Conservation (phyloP, 495 filamentous ascomycete genomes). For the Hypoxylon trugodes region DNA sequence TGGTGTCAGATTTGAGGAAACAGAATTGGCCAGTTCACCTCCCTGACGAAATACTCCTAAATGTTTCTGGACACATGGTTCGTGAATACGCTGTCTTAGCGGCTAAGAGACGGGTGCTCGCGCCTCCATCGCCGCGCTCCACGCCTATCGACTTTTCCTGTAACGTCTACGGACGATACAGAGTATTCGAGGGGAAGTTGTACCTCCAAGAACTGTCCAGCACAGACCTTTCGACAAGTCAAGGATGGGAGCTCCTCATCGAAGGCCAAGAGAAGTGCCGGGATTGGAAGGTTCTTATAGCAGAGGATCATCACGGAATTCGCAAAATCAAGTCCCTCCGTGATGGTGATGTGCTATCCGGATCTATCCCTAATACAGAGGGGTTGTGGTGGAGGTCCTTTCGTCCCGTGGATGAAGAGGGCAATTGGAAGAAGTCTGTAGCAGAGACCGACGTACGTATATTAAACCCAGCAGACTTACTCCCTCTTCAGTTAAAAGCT, state of each 20-base stretch:
- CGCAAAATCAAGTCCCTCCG: not conserved
- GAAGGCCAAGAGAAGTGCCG: not conserved
- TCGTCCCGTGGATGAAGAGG: not conserved
- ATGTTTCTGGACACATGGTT: not conserved
- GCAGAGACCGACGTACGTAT: not conserved
- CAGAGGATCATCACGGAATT: constrained; percentile 3
- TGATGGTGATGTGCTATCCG: not conserved
- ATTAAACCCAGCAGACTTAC: not conserved
- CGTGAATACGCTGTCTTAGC: not conserved
- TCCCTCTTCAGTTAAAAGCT: no score
- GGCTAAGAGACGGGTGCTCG: not conserved
- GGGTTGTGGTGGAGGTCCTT: not conserved
- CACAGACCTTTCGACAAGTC: not conserved
- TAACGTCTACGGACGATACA: not conserved
- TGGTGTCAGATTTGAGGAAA: no score
- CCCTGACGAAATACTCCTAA: no score
- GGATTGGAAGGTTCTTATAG: not conserved
- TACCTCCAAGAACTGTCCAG: not conserved
- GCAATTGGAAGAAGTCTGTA: not conserved
- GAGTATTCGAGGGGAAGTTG: not conserved
- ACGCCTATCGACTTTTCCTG: not conserved
- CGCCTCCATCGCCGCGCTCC: not conserved
- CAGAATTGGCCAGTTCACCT: no score
- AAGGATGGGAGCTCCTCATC: not conserved
- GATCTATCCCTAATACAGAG: not conserved